These are phyloP conservation scores for Aspergillus spinulosporus DNA, from an alignment of 2,329 filamentous ascomycete species.

Conservation along the genomic window DNA sequence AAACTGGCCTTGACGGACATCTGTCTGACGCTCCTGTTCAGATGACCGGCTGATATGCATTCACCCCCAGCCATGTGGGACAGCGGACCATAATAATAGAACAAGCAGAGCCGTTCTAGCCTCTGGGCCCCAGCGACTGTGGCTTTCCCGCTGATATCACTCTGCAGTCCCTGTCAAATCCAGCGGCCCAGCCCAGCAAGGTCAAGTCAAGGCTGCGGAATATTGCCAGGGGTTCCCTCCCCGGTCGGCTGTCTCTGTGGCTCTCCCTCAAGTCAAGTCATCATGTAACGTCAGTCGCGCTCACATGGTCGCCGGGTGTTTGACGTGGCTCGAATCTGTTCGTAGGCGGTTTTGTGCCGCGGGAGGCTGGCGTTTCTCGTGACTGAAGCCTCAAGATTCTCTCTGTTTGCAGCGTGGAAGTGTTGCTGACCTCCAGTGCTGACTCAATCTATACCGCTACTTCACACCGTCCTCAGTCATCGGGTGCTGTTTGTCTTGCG, in stretches of 20 bases:
- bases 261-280: neutral
- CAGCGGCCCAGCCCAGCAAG: neutral
- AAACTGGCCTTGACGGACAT: no score
- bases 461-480: constrained; percentile 8
- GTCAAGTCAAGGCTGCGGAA: neutral
- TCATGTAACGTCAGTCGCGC: constrained; percentile 11
- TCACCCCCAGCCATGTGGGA: constrained; percentile 14
- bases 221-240: neutral
- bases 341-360: constrained; percentile 16
- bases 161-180: constrained; percentile 5
- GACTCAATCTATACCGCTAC: constrained; percentile 22
- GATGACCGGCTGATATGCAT: constrained; percentile 18
- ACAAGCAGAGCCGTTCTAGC: constrained; percentile 13
- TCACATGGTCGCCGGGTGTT: constrained; percentile 20
- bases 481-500: neutral
- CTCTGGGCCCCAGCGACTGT: neutral
- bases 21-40: constrained; percentile 8
- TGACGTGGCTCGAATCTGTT: constrained; percentile 25
- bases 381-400: constrained; percentile 17
- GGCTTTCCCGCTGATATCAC: constrained; percentile 9
- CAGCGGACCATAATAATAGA: constrained; percentile 5
- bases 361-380: constrained; percentile 17
- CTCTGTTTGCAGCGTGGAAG: neutral
- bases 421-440: neutral
- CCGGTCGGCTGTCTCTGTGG: neutral